Conservation (phyloP, 225 moss, liverwort and hornwort genomes). For the Polytrichum formosum region DNA sequence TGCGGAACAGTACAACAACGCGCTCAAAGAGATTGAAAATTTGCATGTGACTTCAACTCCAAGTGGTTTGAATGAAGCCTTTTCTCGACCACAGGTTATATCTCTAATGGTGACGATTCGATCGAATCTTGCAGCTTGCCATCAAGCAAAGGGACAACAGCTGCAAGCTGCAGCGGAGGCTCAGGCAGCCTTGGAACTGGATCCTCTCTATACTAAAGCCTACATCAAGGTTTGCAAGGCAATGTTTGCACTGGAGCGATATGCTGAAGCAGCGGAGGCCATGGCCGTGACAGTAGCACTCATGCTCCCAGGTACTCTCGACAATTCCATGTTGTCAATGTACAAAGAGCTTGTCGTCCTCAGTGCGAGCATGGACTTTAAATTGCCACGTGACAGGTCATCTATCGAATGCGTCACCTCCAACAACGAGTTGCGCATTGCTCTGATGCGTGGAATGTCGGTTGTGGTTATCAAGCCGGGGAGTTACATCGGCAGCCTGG, state of each 20-base stretch:
- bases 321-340: not conserved
- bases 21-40: not conserved
- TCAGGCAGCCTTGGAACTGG: conserved; percentile 1
- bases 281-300: conserved; percentile 5
- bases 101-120: not conserved
- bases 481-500: not conserved
- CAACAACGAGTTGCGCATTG: not conserved
- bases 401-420: not conserved
- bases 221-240: not conserved
- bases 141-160: not conserved
- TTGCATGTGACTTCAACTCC: not conserved
- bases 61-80: not conserved
- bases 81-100: not conserved
- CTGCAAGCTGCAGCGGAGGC: not conserved
- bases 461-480: conserved; percentile 5
- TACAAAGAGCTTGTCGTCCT: conserved; percentile 5
- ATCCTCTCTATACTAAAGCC: not conserved
- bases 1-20: not conserved
- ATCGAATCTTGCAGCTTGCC: not conserved
- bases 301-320: conserved; percentile 1
- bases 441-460: not conserved
- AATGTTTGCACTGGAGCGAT: not conserved
- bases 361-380: not conserved
- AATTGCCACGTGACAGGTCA: not conserved
- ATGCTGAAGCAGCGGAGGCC: conserved; percentile 1